Evolutionary conservation across 225 moss, liverwort and hornwort species (phyloP).

Genomic region (Bryoerythrophyllum caledonicum): DNA sequence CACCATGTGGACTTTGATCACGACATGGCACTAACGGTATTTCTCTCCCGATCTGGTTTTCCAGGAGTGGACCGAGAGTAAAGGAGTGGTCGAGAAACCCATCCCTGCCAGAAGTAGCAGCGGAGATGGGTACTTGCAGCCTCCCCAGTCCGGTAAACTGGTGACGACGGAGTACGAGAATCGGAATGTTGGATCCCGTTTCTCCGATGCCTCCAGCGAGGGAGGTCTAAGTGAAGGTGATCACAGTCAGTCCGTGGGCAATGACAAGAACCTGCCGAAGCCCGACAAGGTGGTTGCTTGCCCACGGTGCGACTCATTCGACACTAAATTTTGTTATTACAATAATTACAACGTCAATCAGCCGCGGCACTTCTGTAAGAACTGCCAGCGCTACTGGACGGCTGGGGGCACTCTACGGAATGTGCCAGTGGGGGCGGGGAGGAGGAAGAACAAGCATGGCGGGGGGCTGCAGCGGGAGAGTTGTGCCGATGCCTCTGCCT

Average conservation of each 20-base stretch:
- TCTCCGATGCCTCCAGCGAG: constrained; percentile 33
- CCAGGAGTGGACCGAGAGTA: constrained; percentile 52
- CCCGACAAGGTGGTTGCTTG: constrained; percentile 53
- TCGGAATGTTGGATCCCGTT: constrained; percentile 16
- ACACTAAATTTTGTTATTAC: constrained; percentile 57
- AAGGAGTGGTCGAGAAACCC: constrained; percentile 48
- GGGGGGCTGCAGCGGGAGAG: constrained; percentile 39
- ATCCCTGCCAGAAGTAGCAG: constrained; percentile 50
- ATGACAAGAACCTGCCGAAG: constrained; percentile 40
- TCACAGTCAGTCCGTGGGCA: constrained; percentile 28
- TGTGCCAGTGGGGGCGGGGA: constrained; percentile 58
- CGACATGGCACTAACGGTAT: constrained; percentile 9
- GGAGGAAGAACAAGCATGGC: constrained; percentile 57
- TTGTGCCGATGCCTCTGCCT: constrained; percentile 33
- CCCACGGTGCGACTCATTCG: constrained; percentile 42
- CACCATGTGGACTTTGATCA: background rate
- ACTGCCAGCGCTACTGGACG: constrained; percentile 70
- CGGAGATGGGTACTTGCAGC: constrained; percentile 40
- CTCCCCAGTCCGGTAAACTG: constrained; percentile 27
- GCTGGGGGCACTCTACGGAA: constrained; percentile 58
- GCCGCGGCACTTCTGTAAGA: constrained; percentile 63
- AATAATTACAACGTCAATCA: constrained; percentile 64
- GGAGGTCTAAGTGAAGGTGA: constrained; percentile 39
- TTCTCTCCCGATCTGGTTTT: background rate
- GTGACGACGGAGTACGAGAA: constrained; percentile 23